Evolutionary conservation across 1,284 basidiomycete species (phyloP), one percentile per base, ranked within the genome.

Genomic region (Pascua sp.): DNA sequence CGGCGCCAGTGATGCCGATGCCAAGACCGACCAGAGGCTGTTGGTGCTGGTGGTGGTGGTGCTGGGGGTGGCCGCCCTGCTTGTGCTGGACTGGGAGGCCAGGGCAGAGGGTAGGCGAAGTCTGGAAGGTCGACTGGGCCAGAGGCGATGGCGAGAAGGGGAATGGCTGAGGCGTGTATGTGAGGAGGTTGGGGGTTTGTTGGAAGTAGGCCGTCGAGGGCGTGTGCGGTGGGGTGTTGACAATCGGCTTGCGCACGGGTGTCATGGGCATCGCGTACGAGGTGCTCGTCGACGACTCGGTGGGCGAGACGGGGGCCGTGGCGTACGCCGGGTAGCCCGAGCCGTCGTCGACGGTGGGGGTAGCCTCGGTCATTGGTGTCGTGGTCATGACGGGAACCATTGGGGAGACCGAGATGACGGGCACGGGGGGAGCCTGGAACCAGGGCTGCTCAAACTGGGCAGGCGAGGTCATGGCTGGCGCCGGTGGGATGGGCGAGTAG

Each of bases 81-180:
- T 55, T 47, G 24, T 51, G 60, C 8, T 51, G 52, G 5, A 64
- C 55, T 0, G 60, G 41, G 42, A 71, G 63, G 32, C 67, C 70
- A 12, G 71, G 69, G 36, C 68, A 69, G 15, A 75, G 65, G 2
- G 71, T 75, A 1, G 72, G 72, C 17, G 71, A 73, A 13, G 61
- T 61, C 5, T 55, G 56, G 53, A 55, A 64, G 8, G 53, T 56
- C 42, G 57, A 57, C 43, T 65, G 61, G 11, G 54, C 56, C 10
- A 63, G 53, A 0, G 71, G 68, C 16, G 69, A 66, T 0, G 67
- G 67, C 10, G 70, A 65, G 62, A 68, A 70, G 45, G 62, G 64
- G 55, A 64, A 58, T 3, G 63, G 63, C 42, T 62, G 61, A 11
- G 66, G 64, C 5, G 54, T 59, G 63, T 65, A 57, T 24, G 56